A percentile compares a stretch with the other conserved stretches of the same genome.
Conservation (phyloP, 805 yeast species). For the Maudiozyma barnettii region DNA sequence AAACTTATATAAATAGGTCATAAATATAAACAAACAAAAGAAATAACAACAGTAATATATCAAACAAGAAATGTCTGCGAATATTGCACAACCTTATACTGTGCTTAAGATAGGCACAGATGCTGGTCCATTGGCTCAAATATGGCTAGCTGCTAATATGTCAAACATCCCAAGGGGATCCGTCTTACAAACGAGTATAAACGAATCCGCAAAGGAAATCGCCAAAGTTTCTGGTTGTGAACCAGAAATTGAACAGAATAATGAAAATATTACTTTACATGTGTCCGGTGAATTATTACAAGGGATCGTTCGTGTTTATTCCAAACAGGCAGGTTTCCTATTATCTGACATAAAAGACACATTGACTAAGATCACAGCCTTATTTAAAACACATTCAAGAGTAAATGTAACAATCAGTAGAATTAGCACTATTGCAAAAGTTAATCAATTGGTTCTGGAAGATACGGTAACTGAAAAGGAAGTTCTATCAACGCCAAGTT, state of each 20-base stretch:
- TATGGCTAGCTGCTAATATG: slow-evolving; percentile 88
- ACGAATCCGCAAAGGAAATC: slow-evolving; percentile 59
- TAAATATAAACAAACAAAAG: background rate
- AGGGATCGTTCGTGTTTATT: slow-evolving; percentile 81
- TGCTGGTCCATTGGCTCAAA: slow-evolving; percentile 80
- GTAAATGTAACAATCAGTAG: slow-evolving; percentile 50
- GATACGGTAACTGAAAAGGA: slow-evolving; percentile 77
- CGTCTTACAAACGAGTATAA: slow-evolving; percentile 59
- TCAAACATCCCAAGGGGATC: slow-evolving; percentile 34
- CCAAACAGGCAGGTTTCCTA: slow-evolving; percentile 73
- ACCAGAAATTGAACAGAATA: slow-evolving; percentile 12
- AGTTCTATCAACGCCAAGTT: slow-evolving; percentile 57
- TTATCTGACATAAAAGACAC: slow-evolving; percentile 79
- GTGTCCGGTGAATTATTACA: slow-evolving; percentile 77
- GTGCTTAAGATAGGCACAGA: slow-evolving; percentile 14
- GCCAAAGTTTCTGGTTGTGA: slow-evolving; percentile 34
- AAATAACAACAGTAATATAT: background rate
- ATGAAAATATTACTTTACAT: slow-evolving; percentile 63
- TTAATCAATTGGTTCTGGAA: slow-evolving; percentile 51
- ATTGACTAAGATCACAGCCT: slow-evolving; percentile 56
- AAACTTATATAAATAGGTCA: background rate
- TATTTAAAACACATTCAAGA: slow-evolving; percentile 40
- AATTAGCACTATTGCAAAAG: slow-evolving; percentile 50
- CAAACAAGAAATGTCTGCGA: slow-evolving; percentile 2
- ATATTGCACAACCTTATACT: slow-evolving; percentile 1